Evolutionary conservation across 192 early-diverging fungal species (phyloP), one percentile per base, ranked within the genome.

Genomic region (Podila epigama): DNA sequence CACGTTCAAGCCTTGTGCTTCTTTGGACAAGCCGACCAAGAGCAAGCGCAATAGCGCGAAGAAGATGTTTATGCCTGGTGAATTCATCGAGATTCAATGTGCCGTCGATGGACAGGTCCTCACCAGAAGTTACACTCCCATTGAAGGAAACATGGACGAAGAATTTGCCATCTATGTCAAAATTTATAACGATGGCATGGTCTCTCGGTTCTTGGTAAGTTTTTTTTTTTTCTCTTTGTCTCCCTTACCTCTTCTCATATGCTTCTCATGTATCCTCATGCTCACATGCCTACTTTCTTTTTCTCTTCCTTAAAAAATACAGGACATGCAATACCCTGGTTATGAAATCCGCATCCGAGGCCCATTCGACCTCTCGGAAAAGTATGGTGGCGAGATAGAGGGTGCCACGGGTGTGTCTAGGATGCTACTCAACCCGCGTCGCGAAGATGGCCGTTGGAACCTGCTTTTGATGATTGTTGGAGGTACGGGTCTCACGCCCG

Each of bases 401-500:
- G 11, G 1, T 1, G 7, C 44, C 20, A 22, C 12, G 3, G 44
- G 44, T 3, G 44, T 48, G 44, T 22, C 44, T 7, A 18, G 44
- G 1, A 18, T 66, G 27, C 57, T 67, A 16, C 35, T 67, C 9
- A 67, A 67, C 58, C 20, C 32, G 27, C 34, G 55, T 13, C 28
- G 34, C 10, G 33, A 34, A 12, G 66, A 68, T 48, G 57, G 42
- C 18, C 51, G 58, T 15, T 68, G 66, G 66, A 50, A 68, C 37
- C 20, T 29, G 36, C 59, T 68, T 13, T 57, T 60, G 34, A 68
- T 68, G 66, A 16, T 68, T 50, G 51, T 42, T 32, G 66, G 66
- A 29, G 66, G 66, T 18, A 68, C 66, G 20, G 66, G 66, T 6
- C 16, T 68, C 33, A 51, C 66, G 16, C 66, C 66, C 6, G 59